These are phyloP conservation scores for Avicennia marina DNA, from an alignment of 257 asterid species.

Conservation along the genomic window DNA sequence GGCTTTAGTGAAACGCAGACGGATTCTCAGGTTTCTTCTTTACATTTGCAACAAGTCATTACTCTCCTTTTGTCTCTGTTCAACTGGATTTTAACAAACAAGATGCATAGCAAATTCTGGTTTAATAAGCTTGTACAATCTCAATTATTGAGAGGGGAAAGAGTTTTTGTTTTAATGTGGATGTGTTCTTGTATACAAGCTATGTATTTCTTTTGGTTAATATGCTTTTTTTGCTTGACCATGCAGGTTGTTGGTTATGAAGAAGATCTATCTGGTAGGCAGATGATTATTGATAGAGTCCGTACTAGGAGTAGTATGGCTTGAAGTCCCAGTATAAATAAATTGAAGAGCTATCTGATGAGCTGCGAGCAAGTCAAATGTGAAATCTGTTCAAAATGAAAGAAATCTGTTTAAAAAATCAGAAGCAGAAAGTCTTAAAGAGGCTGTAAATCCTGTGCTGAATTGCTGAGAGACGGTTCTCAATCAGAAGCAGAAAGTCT, in stretches of 20 bases:
- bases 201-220: not conserved
- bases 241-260: constrained; percentile 89
- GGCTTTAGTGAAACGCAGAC: constrained; percentile 91
- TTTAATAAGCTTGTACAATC: constrained; percentile 8
- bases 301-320: constrained; percentile 55
- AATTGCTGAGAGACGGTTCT: too few species aligned
- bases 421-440: too few species aligned
- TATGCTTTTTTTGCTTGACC: constrained; percentile 14
- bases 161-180: not conserved
- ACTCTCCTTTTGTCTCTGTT: constrained; percentile 8
- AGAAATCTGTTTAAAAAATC: too few species aligned
- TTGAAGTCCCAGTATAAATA: too few species aligned
- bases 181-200: not conserved
- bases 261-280: constrained; percentile 90
- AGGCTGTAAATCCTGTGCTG: too few species aligned
- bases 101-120: not conserved
- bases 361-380: too few species aligned
- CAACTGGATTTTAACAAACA: constrained; percentile 1
- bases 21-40: constrained; percentile 76
- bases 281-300: constrained; percentile 90
- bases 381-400: too few species aligned
- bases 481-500: too few species aligned
- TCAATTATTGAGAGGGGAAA: not conserved
- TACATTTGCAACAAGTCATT: constrained; percentile 11
- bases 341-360: too few species aligned